Conservation (phyloP, 306 rosid species). For the Rosa chinensis region DNA sequence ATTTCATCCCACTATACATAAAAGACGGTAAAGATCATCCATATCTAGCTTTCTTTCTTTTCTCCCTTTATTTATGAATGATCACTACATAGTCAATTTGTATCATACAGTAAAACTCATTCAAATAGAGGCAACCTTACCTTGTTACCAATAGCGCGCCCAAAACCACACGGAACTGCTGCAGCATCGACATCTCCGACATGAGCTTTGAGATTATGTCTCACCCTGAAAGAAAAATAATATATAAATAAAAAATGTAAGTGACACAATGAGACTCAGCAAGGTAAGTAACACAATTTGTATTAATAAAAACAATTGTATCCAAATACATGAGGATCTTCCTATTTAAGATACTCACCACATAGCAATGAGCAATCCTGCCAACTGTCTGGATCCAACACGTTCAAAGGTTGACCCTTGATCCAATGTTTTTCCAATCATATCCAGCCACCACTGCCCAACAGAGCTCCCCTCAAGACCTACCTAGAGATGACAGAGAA, state of each 20-base stretch:
- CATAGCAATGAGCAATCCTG: slow-evolving; percentile 91
- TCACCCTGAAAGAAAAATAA: slow-evolving; percentile 61
- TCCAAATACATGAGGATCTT: slow-evolving; percentile 2
- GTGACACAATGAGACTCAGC: slow-evolving; percentile 12
- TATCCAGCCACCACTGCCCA: slow-evolving; percentile 98
- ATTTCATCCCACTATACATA: neutral
- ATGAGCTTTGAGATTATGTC: slow-evolving; percentile 54
- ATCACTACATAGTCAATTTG: neutral
- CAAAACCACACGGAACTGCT: slow-evolving; percentile 99
- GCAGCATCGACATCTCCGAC: slow-evolving; percentile 98
- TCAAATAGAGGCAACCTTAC: slow-evolving; percentile 39
- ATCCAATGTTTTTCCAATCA: slow-evolving; percentile 89
- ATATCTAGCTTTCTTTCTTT: neutral
- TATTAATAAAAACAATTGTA: slow-evolving; percentile 10
- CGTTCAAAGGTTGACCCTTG: slow-evolving; percentile 90
- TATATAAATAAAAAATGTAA: slow-evolving; percentile 15
- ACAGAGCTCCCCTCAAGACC: slow-evolving; percentile 97
- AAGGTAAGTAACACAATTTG: slow-evolving; percentile 11
- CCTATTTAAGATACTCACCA: slow-evolving; percentile 61
- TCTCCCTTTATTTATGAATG: slow-evolving; percentile 2
- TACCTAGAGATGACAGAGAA: slow-evolving; percentile 57
- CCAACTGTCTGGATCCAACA: slow-evolving; percentile 96
- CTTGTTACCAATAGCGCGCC: slow-evolving; percentile 99
- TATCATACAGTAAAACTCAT: slow-evolving; percentile 11
- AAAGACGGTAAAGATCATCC: neutral